Evolutionary conservation across 257 asterid genomes (phyloP), one percentile per base, ranked within the genome.

Genomic region (Mitragyna speciosa): DNA sequence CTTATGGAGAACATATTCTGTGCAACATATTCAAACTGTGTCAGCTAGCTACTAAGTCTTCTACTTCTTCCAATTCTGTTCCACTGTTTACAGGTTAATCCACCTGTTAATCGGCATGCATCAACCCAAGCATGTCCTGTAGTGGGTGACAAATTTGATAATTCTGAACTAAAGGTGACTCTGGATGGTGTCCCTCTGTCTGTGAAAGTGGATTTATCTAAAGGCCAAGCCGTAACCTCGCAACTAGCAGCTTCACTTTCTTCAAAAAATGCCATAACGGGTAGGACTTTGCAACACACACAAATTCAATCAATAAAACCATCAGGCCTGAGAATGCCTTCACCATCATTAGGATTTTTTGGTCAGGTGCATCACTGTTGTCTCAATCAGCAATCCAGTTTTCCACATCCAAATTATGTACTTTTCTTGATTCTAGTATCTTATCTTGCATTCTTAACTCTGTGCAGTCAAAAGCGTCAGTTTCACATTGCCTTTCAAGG

Each of bases 261-360:
- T 48, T 85, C 65, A 47, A 87, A 79, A 58, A 87, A 88, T 82
- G 83, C 49, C 67, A 80, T 47, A 67, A 72, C 82, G 69, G 89
- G 87, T 41, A 84, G 73, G 67, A 79, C 33, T 75, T 51, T 75
- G 89, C 91, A 84, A 70, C 84, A 86, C 72, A 70, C 51, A 54
- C 90, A 77, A 74, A 71, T 80, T 72, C 90, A 82, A 78, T 78
- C 86, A 11, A 76, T 70, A 70, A 93, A 89, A 82, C 97, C 97
- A 76, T 91, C 99, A 7, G 93, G 98, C 66, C 82, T 96, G 87
- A 87, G 99, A 86, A 91, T 86, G 97, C 98, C 99, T 11, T 96
- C 99, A 48, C 99, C 99, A 45, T 96, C 99, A 51, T 80, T 96
- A 83, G 92, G 97, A 74, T 93, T 85, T 88, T 96, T 96, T 79